Evolutionary conservation across 345 rosid species (phyloP), one percentile per base, ranked within the genome.

Genomic region (Aquilaria sinensis): DNA sequence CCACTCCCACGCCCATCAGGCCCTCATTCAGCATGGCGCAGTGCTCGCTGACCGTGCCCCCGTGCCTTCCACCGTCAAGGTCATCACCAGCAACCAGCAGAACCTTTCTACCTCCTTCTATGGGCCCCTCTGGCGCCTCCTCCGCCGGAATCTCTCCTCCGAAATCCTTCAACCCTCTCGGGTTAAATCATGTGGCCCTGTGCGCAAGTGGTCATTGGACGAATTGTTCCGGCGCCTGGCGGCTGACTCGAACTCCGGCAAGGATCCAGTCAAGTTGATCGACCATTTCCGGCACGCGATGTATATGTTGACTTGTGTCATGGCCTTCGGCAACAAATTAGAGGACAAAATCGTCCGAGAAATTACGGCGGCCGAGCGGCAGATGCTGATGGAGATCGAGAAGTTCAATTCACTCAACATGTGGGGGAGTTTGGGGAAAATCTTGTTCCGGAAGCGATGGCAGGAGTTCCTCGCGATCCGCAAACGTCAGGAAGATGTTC

Each of bases 31-130:
- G n/a, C 58, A 70, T 55, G 72, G 75, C 2, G 66, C 72, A 41
- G 61, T 64, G 2, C 71, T 71, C 32, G 70, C 75, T 2, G 72
- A 71, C 30, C 73, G 75, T 31, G 73, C 79, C 47, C 70, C 58
- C 0, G 57, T 70, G 0, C 4, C 31, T 56, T 12, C 70, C 10
- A 64, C 57, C 1, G 65, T 52, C 16, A 71, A 64, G 4, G 60
- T 70, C 46, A 16, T 58, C 0, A 43, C 56, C 29, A 31, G 62
- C 37, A 47, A 73, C 29, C 76, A 74, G 54, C 63, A 70, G 34
- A 66, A 61, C 54, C 69, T 70, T 34, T n/a, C 12, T 48, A 58
- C 48, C 0, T 64, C 71, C 0, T 51, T 37, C 23, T 74, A 70
- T 13, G 66, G 78, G 6, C 46, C 74, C 12, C 57, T 51, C 23